Conservation (phyloP, 257 asterid species). For the Fraxinus quadrangulata region DNA sequence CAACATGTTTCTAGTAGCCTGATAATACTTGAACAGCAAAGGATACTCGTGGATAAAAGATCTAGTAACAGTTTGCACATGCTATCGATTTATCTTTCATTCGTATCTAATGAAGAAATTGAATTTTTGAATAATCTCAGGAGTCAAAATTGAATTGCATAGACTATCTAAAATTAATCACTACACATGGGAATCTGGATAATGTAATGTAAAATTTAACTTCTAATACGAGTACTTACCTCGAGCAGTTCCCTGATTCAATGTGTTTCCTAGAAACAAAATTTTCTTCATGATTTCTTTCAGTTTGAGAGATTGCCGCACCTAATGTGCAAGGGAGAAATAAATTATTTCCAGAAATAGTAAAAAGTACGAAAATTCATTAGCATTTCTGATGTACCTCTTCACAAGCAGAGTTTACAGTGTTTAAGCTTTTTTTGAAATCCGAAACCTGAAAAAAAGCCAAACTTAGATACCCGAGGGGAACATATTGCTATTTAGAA, state of each 20-base stretch:
- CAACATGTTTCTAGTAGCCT: neutral
- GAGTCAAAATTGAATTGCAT: neutral
- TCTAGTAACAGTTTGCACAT: neutral
- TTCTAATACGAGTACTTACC: constrained; percentile 49
- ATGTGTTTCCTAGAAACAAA: constrained; percentile 80
- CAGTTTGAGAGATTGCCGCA: constrained; percentile 82
- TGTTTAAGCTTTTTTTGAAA: constrained; percentile 77
- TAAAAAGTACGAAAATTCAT: constrained; percentile 21
- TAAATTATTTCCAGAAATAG: constrained; percentile 16
- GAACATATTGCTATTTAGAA: constrained; percentile 21
- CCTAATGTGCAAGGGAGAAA: constrained; percentile 51
- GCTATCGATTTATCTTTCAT: neutral
- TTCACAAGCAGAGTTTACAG: constrained; percentile 88
- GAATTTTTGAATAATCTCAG: constrained; percentile 7
- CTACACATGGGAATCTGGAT: neutral
- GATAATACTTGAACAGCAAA: neutral
- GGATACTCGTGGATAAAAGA: neutral
- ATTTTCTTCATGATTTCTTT: constrained; percentile 92
- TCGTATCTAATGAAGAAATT: neutral
- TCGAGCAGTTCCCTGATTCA: constrained; percentile 99
- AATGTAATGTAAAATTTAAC: constrained; percentile 8
- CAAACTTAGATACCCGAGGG: constrained; percentile 31
- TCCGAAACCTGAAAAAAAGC: constrained; percentile 64
- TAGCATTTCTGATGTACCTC: constrained; percentile 60
- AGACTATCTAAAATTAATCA: constrained; percentile 5